A percentile compares a stretch with the other conserved stretches of the same genome.
Evolutionary conservation across 495 filamentous ascomycete species (phyloP).

Genomic region (Hypoxylon cercidicola): DNA sequence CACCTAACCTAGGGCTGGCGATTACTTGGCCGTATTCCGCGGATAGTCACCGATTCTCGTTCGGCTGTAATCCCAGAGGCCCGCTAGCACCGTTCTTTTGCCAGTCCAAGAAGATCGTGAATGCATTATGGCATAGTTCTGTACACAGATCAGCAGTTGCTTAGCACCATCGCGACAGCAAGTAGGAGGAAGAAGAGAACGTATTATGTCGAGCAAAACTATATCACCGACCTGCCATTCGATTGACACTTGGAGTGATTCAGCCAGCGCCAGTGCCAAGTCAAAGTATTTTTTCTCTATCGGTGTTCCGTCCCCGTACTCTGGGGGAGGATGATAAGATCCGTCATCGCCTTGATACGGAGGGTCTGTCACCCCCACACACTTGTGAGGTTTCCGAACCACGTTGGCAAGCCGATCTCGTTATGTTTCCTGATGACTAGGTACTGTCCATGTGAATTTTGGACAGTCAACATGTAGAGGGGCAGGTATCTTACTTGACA

Average conservation of each 20-base stretch:
- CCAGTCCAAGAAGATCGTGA: slow-evolving; percentile 40
- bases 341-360: slow-evolving; percentile 42
- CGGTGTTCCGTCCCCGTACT: slow-evolving; percentile 38
- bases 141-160: neutral
- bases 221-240: slow-evolving; percentile 30
- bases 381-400: slow-evolving; percentile 45
- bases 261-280: slow-evolving; percentile 37
- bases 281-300: slow-evolving; percentile 44
- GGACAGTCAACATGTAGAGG: neutral
- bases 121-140: slow-evolving; percentile 48
- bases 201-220: slow-evolving; percentile 29
- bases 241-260: slow-evolving; percentile 37
- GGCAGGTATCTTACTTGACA: slow-evolving; percentile 31
- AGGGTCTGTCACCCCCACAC: slow-evolving; percentile 41
- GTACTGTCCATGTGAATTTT: neutral
- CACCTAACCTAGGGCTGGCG: too few species aligned
- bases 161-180: neutral
- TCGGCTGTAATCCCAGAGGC: slow-evolving; percentile 36
- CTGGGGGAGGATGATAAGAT: slow-evolving; percentile 42
- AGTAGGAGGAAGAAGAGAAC: neutral
- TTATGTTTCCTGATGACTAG: slow-evolving; percentile 40
- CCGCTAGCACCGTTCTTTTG: slow-evolving; percentile 39
- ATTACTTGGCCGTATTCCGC: neutral
- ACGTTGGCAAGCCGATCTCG: slow-evolving; percentile 35
- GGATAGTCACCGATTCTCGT: slow-evolving; percentile 28